Conservation (phyloP, 768 basidiomycete genomes). For the Collybiopsis luxurians region DNA sequence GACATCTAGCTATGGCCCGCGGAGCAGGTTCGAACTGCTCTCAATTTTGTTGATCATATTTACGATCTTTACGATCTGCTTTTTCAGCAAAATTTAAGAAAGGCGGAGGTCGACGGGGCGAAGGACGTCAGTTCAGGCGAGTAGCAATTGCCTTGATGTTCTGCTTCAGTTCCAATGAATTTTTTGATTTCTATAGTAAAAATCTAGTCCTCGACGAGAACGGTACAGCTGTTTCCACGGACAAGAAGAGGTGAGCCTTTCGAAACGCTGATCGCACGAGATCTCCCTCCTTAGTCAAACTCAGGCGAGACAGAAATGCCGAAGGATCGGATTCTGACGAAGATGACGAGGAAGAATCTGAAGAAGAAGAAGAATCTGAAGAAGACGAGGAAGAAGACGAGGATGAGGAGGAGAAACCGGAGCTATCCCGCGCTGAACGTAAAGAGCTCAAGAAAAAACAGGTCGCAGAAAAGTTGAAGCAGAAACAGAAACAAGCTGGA, state of each 20-base stretch:
- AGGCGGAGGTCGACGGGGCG: slow-evolving; percentile 60
- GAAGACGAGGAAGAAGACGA: slow-evolving; percentile 36
- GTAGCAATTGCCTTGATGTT: too few relatives aligned
- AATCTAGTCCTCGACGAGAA: slow-evolving; percentile 57
- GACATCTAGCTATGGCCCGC: slow-evolving; percentile 40
- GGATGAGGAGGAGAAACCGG: slow-evolving; percentile 38
- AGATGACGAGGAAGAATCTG: slow-evolving; percentile 32
- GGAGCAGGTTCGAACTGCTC: slow-evolving; percentile 37
- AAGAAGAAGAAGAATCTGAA: slow-evolving; percentile 45
- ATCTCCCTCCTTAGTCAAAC: slow-evolving; percentile 26
- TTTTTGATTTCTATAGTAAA: slow-evolving; percentile 40
- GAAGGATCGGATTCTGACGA: slow-evolving; percentile 44
- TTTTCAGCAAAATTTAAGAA: slow-evolving; percentile 75
- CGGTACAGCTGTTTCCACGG: slow-evolving; percentile 49
- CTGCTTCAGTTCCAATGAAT: neutral
- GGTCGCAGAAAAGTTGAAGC: slow-evolving; percentile 43
- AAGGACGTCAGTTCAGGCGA: slow-evolving; percentile 82
- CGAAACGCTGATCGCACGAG: slow-evolving; percentile 13
- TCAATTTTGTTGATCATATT: neutral
- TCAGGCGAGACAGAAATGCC: slow-evolving; percentile 39
- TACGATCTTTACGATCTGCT: neutral
- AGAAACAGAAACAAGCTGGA: slow-evolving; percentile 21
- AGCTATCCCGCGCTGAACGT: slow-evolving; percentile 69
- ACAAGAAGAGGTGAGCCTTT: slow-evolving; percentile 41
- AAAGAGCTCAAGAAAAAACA: slow-evolving; percentile 85